Evolutionary conservation across 2,329 filamentous ascomycete genomes (phyloP).

Genomic region (Phialocephala subalpina): DNA sequence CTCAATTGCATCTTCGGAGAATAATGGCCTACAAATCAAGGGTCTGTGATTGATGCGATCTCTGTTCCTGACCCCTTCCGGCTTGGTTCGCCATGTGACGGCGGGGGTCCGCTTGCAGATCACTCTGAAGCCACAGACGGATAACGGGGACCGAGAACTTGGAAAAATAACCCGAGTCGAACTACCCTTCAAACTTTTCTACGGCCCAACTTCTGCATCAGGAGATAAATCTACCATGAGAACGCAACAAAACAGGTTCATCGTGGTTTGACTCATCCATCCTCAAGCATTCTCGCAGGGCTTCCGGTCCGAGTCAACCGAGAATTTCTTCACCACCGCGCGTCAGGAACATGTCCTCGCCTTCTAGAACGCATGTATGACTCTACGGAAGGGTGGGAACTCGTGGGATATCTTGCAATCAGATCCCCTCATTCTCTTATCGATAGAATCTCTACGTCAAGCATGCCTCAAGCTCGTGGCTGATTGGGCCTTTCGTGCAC

Average conservation of each 20-base stretch:
- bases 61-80: constrained; percentile 1
- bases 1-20: constrained; percentile 17
- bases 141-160: constrained; percentile 8
- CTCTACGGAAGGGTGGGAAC: background rate
- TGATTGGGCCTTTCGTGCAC: background rate
- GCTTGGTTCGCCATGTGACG: constrained; percentile 4
- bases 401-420: background rate
- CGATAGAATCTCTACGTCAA: background rate
- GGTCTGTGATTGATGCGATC: constrained; percentile 17
- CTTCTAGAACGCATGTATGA: background rate
- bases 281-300: background rate
- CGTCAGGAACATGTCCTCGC: background rate
- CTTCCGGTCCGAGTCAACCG: background rate
- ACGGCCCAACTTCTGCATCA: constrained; percentile 1
- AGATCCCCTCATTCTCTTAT: constrained; percentile 13
- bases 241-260: background rate
- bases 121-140: background rate
- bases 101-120: background rate
- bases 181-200: background rate
- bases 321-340: background rate
- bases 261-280: constrained; percentile 6
- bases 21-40: background rate
- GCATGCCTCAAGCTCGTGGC: background rate
- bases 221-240: background rate
- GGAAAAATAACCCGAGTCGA: background rate